Evolutionary conservation across 2,329 filamentous ascomycete genomes (phyloP).

Genomic region (Calonectria hongkongensis): DNA sequence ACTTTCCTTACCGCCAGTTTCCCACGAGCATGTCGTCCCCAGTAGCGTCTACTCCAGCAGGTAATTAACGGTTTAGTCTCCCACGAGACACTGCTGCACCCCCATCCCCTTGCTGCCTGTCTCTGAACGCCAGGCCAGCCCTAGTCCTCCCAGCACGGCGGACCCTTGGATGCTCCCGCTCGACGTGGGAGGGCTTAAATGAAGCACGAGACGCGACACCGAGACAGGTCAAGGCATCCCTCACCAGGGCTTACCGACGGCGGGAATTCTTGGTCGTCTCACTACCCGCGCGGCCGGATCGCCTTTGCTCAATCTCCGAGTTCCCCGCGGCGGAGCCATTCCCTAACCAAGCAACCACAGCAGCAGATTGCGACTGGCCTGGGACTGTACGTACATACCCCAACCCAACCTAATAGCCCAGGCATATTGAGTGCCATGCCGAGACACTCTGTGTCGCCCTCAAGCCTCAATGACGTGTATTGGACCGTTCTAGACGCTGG

Average conservation of each 20-base stretch:
- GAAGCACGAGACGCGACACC: conserved; percentile 29
- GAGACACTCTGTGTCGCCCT: conserved; percentile 38
- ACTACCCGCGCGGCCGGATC: conserved; percentile 32
- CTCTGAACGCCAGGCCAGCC: conserved; percentile 32
- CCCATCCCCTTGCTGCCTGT: conserved; percentile 36
- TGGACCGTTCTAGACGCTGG: conserved; percentile 54
- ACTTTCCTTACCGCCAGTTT: conserved; percentile 53
- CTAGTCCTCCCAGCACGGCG: conserved; percentile 45
- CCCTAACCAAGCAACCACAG: conserved; percentile 12
- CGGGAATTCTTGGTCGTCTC: conserved; percentile 26
- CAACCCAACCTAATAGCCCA: background rate
- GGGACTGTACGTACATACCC: conserved; percentile 3
- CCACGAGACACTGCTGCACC: conserved; percentile 45
- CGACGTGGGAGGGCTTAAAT: conserved; percentile 23
- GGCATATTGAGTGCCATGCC: conserved; percentile 22
- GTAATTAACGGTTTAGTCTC: conserved; percentile 38
- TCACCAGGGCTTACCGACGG: conserved; percentile 1
- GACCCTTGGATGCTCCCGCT: conserved; percentile 44
- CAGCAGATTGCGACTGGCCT: background rate
- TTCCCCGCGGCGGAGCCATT: conserved; percentile 30
- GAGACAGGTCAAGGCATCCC: conserved; percentile 26
- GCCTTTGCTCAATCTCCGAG: conserved; percentile 37
- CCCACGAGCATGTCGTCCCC: conserved; percentile 31
- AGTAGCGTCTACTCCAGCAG: conserved; percentile 46
- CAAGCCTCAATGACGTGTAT: conserved; percentile 51